Percentiles rank a stretch among this genome's conserved stretches.
These are phyloP conservation scores for Zasmidium citrigriseum DNA, from an alignment of 2,329 filamentous ascomycete genomes.

Conservation along the genomic window DNA sequence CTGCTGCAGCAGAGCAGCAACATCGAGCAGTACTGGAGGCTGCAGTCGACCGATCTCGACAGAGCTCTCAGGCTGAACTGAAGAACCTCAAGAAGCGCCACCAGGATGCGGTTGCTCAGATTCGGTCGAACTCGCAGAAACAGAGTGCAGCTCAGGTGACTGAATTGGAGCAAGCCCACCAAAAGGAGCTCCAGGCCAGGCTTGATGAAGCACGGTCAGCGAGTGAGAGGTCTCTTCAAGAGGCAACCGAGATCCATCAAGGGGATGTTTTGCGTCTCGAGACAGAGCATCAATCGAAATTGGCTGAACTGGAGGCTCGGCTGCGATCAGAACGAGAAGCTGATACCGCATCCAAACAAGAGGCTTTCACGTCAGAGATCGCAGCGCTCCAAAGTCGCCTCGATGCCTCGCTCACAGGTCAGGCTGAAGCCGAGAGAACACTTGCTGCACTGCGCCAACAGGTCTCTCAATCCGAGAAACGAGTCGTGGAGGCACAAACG, in stretches of 20 bases:
- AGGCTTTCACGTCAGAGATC: constrained; percentile 17
- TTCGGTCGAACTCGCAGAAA: constrained; percentile 23
- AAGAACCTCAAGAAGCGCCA: constrained; percentile 27
- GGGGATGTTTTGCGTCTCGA: constrained; percentile 16
- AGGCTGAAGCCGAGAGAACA: constrained; percentile 26
- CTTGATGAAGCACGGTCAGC: constrained; percentile 13
- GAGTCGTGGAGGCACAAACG: constrained; percentile 18
- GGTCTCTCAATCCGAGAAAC: constrained; percentile 21
- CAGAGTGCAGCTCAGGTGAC: constrained; percentile 18
- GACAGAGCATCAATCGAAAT: constrained; percentile 13
- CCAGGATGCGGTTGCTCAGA: constrained; percentile 26
- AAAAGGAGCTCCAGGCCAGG: constrained; percentile 19
- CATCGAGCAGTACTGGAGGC: constrained; percentile 24
- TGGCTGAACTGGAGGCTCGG: constrained; percentile 17
- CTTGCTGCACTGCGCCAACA: constrained; percentile 23
- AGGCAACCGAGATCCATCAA: constrained; percentile 14
- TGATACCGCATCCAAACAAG: constrained; percentile 14
- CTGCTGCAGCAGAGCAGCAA: constrained; percentile 13
- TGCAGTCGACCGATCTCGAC: constrained; percentile 22
- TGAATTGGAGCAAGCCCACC: constrained; percentile 25
- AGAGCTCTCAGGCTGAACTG: constrained; percentile 23
- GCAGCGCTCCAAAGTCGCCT: constrained; percentile 27
- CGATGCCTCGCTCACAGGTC: constrained; percentile 28
- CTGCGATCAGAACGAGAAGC: constrained; percentile 13
- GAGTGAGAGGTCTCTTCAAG: constrained; percentile 6